Evolutionary conservation across 1,139 yeast genomes (phyloP).

Genomic region (Trichomonascaceae sp.): DNA sequence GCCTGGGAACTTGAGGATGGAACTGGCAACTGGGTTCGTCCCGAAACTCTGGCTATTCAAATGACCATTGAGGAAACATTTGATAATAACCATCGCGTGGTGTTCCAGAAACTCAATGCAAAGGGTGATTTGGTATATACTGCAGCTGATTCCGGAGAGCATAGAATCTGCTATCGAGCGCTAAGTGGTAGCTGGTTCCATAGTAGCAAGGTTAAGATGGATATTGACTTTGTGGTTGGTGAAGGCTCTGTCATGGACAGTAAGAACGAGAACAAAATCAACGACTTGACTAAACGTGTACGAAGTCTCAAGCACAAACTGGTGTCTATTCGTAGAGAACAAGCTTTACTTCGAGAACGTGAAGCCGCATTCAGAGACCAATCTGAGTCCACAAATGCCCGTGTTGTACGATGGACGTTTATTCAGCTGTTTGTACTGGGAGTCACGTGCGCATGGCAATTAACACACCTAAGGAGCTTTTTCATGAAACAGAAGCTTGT

Average conservation of each 20-base stretch:
- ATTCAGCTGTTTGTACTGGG: constrained; percentile 54
- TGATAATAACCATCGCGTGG: constrained; percentile 62
- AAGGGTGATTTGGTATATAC: constrained; percentile 62
- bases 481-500: constrained; percentile 62
- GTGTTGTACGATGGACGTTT: constrained; percentile 60
- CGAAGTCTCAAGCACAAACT: constrained; percentile 50
- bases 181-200: constrained; percentile 56
- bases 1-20: constrained; percentile 51
- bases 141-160: constrained; percentile 68
- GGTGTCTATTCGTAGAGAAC: constrained; percentile 56
- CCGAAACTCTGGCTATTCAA: constrained; percentile 41
- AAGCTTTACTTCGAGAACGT: constrained; percentile 59
- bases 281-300: constrained; percentile 47
- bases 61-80: constrained; percentile 59
- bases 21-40: constrained; percentile 41
- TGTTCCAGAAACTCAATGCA: constrained; percentile 55
- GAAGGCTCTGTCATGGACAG: constrained; percentile 48
- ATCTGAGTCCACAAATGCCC: constrained; percentile 58
- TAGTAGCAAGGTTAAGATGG: constrained; percentile 44
- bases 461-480: constrained; percentile 55
- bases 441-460: constrained; percentile 61
- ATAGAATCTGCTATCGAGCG: constrained; percentile 64
- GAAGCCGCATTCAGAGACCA: constrained; percentile 64
- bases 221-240: constrained; percentile 46
- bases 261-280: constrained; percentile 43